Base-by-base conservation (phyloP, 345 rosid genomes). In the Brassica carinata region DNA sequence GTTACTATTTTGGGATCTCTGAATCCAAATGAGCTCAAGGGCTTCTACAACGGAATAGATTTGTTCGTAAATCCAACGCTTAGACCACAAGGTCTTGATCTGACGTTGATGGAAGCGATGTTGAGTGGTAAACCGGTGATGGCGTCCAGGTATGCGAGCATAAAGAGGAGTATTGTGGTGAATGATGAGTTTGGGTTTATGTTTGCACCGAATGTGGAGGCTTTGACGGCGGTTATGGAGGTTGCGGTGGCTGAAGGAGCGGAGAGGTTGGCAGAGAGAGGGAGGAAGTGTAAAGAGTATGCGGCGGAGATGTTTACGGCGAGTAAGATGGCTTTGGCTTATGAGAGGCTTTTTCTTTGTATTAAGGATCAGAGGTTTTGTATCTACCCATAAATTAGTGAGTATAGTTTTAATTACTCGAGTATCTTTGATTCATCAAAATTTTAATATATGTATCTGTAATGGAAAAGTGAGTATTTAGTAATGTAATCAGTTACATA, bases 21-120 rank as follows among this genome's bases (percentile, higher is more conserved):
- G 88, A 85, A 57, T 40, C 90, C 99, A 4, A 40, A 85, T 7
- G 80, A 92, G 18, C 67, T 93, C 13, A 89, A 77, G 70, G 90
- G 85, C 2, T 93, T 96, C 61, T 96, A 96, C 77, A 96, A 92
- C 48, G 86, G 88, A 0, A 90, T 96, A 0, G 98, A 96, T 69
- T 55, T 96, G 15, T 92, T 93, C 65, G 89, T 96, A 43, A 96
- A 96, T 71, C 99, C 98, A 0, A 96, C 96, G 1, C 87, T 96
- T 2, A 86, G 99, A 82, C 99, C 99, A 10, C 98, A 93, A 75
- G 98, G 99, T 5, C 91, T 95, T 13, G 99, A 95, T 84, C 85
- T 95, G 0, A 95, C 99, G 1, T 85, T 93, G 30, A 89, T 90
- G 98, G 99, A 93, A 77, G 98, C 96, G 0, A 96, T 96, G 99